phyloP scores from a whole-genome alignment of 495 filamentous ascomycete species.

The Lentithecium fluviatile region DNA sequence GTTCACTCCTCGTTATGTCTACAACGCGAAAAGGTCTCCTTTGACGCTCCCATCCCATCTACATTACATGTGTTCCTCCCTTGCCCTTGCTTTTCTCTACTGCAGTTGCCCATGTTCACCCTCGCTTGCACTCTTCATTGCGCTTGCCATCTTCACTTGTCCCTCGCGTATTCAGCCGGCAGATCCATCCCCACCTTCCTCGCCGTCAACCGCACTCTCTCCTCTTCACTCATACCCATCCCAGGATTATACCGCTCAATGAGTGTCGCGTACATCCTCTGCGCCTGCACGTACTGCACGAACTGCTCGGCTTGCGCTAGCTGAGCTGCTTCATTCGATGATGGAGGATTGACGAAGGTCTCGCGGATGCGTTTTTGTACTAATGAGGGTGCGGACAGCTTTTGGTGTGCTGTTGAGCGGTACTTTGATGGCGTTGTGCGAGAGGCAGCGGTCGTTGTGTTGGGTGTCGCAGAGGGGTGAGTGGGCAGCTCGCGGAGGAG shows the following conservation, averaged over 20 bases:
- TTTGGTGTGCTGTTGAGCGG: constrained; percentile 34
- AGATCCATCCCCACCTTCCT: constrained; percentile 86
- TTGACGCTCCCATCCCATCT: too few relatives aligned
- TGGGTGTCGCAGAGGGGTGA: constrained; percentile 43
- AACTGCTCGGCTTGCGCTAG: constrained; percentile 66
- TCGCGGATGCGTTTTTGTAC: constrained; percentile 48
- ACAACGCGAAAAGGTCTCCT: too few relatives aligned
- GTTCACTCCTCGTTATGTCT: too few relatives aligned
- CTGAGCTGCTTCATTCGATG: constrained; percentile 9
- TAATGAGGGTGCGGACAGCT: constrained; percentile 50
- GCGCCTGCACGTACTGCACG: constrained; percentile 74
- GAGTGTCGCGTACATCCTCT: constrained; percentile 74
- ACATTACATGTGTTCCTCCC: too few relatives aligned
- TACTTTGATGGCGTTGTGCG: not conserved
- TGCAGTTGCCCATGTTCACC: too few relatives aligned
- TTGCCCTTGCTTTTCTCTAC: too few relatives aligned
- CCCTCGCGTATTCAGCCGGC: constrained; percentile 48
- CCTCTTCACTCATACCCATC: constrained; percentile 78
- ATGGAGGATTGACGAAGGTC: constrained; percentile 45
- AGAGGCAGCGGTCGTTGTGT: constrained; percentile 42
- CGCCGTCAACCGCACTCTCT: constrained; percentile 77
- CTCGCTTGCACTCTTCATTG: not conserved
- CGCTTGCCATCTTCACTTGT: constrained; percentile 6
- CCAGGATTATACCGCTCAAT: constrained; percentile 93
- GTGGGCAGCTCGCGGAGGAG: constrained; percentile 89